Evolutionary conservation across 2,329 filamentous ascomycete species (phyloP).

Genomic region (Tolypocladium ovalisporum): DNA sequence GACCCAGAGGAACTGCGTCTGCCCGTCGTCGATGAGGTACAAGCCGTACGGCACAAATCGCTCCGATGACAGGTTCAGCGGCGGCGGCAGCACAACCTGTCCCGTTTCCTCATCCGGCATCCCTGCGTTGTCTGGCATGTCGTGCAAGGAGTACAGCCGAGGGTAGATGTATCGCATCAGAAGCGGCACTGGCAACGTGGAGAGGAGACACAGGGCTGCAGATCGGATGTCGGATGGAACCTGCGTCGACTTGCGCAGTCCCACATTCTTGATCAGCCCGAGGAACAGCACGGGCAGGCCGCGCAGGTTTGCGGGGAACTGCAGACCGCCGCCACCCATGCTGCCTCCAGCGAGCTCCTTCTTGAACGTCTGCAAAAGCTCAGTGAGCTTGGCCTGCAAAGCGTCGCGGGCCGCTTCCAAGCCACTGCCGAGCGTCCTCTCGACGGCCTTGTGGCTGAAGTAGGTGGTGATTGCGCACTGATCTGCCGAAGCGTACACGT

Average conservation of each 20-base stretch:
- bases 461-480: constrained; percentile 88
- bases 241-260: constrained; percentile 82
- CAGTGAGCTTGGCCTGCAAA: constrained; percentile 81
- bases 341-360: constrained; percentile 94
- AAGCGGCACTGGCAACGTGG: constrained; percentile 80
- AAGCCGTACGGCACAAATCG: constrained; percentile 80
- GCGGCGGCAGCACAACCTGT: constrained; percentile 77
- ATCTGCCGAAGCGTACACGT: constrained; percentile 90
- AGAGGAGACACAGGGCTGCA: constrained; percentile 86
- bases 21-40: constrained; percentile 93
- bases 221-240: constrained; percentile 91
- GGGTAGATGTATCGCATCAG: constrained; percentile 90
- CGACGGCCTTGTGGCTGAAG: constrained; percentile 96
- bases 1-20: constrained; percentile 96
- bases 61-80: constrained; percentile 79
- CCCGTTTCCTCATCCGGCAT: constrained; percentile 76
- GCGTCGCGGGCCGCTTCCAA: constrained; percentile 86
- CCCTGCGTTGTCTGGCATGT: constrained; percentile 92
- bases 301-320: constrained; percentile 87
- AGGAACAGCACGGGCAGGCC: constrained; percentile 85
- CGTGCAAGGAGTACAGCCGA: constrained; percentile 75
- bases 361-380: constrained; percentile 88
- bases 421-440: constrained; percentile 73
- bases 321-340: constrained; percentile 86
- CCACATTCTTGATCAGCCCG: constrained; percentile 91